phyloP scores from a whole-genome alignment of 306 rosid species.

The Sicyos edulis region DNA sequence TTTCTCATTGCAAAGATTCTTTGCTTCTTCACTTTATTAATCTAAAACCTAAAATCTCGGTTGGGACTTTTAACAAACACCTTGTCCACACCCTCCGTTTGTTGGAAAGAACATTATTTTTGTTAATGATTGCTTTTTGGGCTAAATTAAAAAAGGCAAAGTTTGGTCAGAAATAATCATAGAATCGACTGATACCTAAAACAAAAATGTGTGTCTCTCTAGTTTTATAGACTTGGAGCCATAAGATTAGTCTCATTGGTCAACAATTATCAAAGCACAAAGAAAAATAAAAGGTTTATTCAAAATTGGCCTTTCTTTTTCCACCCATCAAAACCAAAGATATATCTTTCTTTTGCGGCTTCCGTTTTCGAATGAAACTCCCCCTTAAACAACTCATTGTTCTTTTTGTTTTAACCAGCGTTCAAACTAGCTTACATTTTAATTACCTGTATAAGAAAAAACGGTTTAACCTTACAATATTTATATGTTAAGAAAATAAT shows the following conservation, averaged over 20 bases:
- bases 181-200: conserved; percentile 7
- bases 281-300: neutral
- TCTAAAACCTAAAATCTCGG: no score
- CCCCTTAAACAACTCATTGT: no score
- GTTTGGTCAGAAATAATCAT: conserved; percentile 16
- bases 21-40: neutral
- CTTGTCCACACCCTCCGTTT: neutral
- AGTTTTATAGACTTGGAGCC: neutral
- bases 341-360: no score
- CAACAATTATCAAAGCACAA: neutral
- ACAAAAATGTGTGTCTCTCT: neutral
- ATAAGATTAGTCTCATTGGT: neutral
- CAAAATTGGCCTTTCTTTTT: conserved; percentile 16
- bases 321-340: neutral
- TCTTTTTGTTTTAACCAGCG: no score
- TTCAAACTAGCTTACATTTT: no score
- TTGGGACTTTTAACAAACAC: neutral
- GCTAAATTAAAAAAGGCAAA: neutral
- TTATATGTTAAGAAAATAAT: no score
- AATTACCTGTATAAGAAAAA: no score
- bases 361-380: neutral
- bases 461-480: no score
- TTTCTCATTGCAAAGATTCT: conserved; percentile 21
- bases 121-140: neutral
- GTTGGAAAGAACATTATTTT: conserved; percentile 2